These are phyloP conservation scores for Pseudogymnoascus sp. DNA, from an alignment of 2,329 filamentous ascomycete genomes.

Conservation along the genomic window DNA sequence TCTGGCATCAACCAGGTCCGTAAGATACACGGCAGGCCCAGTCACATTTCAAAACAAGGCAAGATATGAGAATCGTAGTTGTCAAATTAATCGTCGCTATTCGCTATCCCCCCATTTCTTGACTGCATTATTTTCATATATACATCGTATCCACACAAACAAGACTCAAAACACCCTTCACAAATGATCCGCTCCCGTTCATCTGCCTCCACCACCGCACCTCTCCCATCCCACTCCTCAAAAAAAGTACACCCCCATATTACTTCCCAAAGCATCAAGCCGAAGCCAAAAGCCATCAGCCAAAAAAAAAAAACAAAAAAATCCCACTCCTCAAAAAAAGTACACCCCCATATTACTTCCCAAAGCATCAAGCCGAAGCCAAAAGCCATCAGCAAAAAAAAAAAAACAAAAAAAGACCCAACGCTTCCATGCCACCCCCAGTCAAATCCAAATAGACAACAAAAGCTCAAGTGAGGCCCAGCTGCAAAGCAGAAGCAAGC, in stretches of 20 bases:
- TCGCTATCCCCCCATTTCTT: constrained; percentile 4
- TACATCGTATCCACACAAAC: constrained; percentile 5
- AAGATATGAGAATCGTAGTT: constrained; percentile 1
- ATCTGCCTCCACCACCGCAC: not conserved
- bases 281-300: not conserved
- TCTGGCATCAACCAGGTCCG: not conserved
- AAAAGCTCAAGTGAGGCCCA: not conserved
- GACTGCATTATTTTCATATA: constrained; percentile 5
- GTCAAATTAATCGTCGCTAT: constrained; percentile 7
- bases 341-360: not conserved
- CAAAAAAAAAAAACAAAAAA: not conserved
- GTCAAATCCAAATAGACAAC: not conserved
- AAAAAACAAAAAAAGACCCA: not conserved
- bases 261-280: not conserved
- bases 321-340: not conserved
- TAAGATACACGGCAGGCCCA: not conserved
- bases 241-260: not conserved
- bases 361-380: not conserved
- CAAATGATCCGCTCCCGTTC: not conserved
- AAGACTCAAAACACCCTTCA: not conserved
- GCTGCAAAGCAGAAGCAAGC: not conserved
- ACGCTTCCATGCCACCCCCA: constrained; percentile 2
- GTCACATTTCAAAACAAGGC: not conserved
- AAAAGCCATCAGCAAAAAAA: not conserved
- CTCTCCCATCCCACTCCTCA: not conserved